phyloP scores from a whole-genome alignment of 345 rosid genomes.

The Aegle marmelos region DNA sequence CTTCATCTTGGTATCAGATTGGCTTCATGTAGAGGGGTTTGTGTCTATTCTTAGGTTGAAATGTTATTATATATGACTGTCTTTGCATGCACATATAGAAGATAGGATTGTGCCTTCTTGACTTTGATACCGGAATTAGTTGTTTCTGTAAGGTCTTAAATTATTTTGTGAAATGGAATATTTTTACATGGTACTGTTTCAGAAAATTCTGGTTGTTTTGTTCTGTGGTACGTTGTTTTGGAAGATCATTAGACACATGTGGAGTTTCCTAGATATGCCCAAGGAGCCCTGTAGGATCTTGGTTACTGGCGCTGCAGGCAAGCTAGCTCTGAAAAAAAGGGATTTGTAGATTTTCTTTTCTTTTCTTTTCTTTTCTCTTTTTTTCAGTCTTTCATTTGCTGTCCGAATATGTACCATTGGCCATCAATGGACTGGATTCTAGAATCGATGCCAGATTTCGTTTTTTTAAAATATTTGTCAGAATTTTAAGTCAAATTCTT shows the following conservation, averaged over 20 bases:
- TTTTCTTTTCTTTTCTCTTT: too few species aligned
- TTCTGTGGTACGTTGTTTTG: conserved; percentile 42
- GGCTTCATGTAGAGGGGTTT: conserved; percentile 12
- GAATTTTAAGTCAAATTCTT: not conserved
- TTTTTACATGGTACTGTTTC: conserved; percentile 31
- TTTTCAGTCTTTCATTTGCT: not conserved
- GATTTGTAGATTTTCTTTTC: not conserved
- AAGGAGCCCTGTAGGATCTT: conserved; percentile 62
- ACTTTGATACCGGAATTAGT: not conserved
- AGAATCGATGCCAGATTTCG: not conserved
- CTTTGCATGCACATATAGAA: not conserved
- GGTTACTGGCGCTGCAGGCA: conserved; percentile 86
- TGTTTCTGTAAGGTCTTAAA: conserved; percentile 1
- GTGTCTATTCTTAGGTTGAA: conserved; percentile 9
- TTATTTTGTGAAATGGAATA: conserved; percentile 30
- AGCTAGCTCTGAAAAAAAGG: conserved; percentile 8
- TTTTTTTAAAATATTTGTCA: not conserved
- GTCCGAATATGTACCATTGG: not conserved
- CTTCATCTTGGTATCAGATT: conserved; percentile 24
- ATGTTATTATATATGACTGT: not conserved
- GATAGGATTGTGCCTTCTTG: conserved; percentile 9
- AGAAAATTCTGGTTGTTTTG: conserved; percentile 45
- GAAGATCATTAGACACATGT: conserved; percentile 60
- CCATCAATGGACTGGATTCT: not conserved
- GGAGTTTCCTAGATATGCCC: conserved; percentile 44